Base-by-base conservation (phyloP, 164 flowering plant species). In the Cinnamomum chago region DNA sequence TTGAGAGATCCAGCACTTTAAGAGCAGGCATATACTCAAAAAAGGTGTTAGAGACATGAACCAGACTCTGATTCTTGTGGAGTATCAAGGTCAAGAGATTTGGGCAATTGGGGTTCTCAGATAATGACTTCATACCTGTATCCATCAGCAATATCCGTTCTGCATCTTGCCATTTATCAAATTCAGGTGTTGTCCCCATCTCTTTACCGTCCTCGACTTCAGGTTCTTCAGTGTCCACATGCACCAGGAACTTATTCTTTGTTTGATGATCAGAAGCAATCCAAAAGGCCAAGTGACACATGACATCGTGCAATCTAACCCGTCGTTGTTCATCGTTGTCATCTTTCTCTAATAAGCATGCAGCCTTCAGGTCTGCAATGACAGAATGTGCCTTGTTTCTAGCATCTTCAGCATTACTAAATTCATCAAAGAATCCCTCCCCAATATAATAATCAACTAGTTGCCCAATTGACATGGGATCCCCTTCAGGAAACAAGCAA, bases 61-160 rank as follows among this genome's bases (percentile, higher is more conserved):
- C 23, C 64, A 73, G n/a, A 50, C 58, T 15, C 9, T 3, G 7
- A 64, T 77, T 77, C 27, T 23, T 7, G 18, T 6, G 64, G 23
- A 79, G 76, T 60, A 79, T n/a, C 70, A 76, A 65, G 23, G 81
- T 76, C 20, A 15, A 6, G 15, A 79, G 60, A 70, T 76, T 76
- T 2, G 81, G 73, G 79, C 81, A 76, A 25, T 30, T 15, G 12
- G 81, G 79, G 3, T 5, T 23, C 10, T 22, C 71, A 1, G 17
- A n/a, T 3, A 76, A n/a, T 27, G 60, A n/a, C 15, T 65, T 35
- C 11, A 67, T 24, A 23, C 51, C 24, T 24, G 75, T 79, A 5
- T 50, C 65, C 75, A 79, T 60, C 27, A 75, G 30, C 17, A 72
- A 75, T 2, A 78, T 67, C 35, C 75, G 75, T 13, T 75, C 77